phyloP scores from a whole-genome alignment of 352 stramenopile genomes.

The Phytophthora constricta region DNA sequence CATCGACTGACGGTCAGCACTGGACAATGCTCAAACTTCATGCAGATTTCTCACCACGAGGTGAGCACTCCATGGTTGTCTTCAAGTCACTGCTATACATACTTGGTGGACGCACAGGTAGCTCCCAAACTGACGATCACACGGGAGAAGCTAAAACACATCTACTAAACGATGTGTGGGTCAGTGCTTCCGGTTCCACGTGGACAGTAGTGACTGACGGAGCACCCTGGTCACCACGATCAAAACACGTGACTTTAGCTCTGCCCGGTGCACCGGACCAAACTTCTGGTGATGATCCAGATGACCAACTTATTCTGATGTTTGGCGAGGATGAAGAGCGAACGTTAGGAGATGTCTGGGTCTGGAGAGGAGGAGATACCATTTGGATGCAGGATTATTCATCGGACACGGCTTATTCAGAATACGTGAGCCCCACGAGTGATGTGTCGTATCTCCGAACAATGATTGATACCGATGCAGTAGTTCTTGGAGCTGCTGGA shows the following conservation, averaged over 20 bases:
- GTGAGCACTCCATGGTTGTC: conserved; percentile 71
- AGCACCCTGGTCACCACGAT: conserved; percentile 58
- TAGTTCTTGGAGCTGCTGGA: conserved; percentile 55
- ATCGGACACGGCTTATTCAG: conserved; percentile 27
- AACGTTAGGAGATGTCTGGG: conserved; percentile 70
- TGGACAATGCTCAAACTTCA: conserved; percentile 60
- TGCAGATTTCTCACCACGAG: conserved; percentile 54
- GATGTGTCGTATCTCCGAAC: conserved; percentile 54
- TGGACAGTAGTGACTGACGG: conserved; percentile 43
- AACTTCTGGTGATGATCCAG: conserved; percentile 47
- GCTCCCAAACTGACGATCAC: conserved; percentile 25
- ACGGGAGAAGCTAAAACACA: conserved; percentile 22
- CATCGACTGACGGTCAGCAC: conserved; percentile 58
- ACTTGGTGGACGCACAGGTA: conserved; percentile 59
- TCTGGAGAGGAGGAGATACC: conserved; percentile 44
- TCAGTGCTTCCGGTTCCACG: conserved; percentile 49
- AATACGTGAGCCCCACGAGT: conserved; percentile 58
- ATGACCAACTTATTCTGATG: conserved; percentile 64
- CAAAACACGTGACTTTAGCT: conserved; percentile 59
- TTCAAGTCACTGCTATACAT: conserved; percentile 67
- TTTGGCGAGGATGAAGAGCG: conserved; percentile 71
- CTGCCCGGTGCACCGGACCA: conserved; percentile 49
- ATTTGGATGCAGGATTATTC: conserved; percentile 64
- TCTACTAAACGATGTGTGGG: conserved; percentile 79
- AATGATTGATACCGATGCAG: conserved; percentile 61